phyloP scores from a whole-genome alignment of 2,329 filamentous ascomycete genomes.

The Penicillium thymicola region DNA sequence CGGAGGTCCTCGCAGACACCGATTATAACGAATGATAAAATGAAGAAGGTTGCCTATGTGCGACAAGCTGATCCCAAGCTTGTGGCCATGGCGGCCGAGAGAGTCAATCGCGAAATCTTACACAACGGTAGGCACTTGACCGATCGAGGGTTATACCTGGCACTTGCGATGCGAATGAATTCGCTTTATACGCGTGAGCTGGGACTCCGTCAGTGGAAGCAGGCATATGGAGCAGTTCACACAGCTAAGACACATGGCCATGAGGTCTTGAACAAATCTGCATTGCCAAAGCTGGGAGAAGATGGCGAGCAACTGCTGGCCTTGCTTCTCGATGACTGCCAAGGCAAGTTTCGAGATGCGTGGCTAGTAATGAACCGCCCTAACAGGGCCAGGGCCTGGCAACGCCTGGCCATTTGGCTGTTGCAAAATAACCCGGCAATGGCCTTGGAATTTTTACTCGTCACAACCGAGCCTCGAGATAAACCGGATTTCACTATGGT shows the following conservation, averaged over 20 bases:
- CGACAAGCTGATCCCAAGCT: slow-evolving; percentile 10
- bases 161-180: slow-evolving; percentile 22
- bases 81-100: slow-evolving; percentile 11
- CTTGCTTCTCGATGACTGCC: slow-evolving; percentile 21
- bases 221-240: slow-evolving; percentile 22
- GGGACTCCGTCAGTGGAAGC: slow-evolving; percentile 25
- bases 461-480: slow-evolving; percentile 35
- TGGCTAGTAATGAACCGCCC: slow-evolving; percentile 25
- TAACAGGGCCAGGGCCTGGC: slow-evolving; percentile 37
- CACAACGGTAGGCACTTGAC: slow-evolving; percentile 19
- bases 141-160: slow-evolving; percentile 17
- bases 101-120: slow-evolving; percentile 19
- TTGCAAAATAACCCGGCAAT: slow-evolving; percentile 40
- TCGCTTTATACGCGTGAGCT: slow-evolving; percentile 21
- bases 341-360: slow-evolving; percentile 25
- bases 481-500: slow-evolving; percentile 41
- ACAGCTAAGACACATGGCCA: slow-evolving; percentile 19
- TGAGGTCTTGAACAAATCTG: slow-evolving; percentile 7
- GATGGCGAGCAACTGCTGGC: slow-evolving; percentile 20
- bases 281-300: slow-evolving; percentile 16
- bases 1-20: background rate
- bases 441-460: slow-evolving; percentile 43
- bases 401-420: slow-evolving; percentile 45
- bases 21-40: background rate
- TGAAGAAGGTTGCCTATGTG: slow-evolving; percentile 3